Evolutionary conservation across 2,329 filamentous ascomycete genomes (phyloP).

Genomic region (Chalara sp.): DNA sequence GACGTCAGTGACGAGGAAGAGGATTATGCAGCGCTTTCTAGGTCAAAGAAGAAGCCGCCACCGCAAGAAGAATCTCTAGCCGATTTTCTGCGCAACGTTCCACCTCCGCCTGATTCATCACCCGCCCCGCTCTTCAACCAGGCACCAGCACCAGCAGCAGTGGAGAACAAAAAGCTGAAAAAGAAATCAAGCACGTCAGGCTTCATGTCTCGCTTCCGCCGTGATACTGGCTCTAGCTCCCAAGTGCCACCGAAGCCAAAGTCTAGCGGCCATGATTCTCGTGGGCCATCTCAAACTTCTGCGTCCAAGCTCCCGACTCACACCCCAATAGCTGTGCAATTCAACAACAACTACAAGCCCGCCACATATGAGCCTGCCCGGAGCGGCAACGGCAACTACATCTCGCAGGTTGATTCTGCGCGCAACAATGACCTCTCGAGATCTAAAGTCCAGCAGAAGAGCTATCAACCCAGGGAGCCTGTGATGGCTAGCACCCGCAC

Average conservation of each 20-base stretch:
- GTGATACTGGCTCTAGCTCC: constrained; percentile 25
- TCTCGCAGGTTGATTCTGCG: constrained; percentile 15
- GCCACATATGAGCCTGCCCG: constrained; percentile 31
- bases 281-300: constrained; percentile 22
- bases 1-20: constrained; percentile 53
- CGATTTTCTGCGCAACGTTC: constrained; percentile 65
- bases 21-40: constrained; percentile 18
- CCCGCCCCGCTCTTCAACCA: constrained; percentile 15
- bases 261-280: constrained; percentile 22
- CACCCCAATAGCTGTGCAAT: constrained; percentile 29
- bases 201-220: constrained; percentile 52
- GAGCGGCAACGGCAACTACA: constrained; percentile 10
- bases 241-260: constrained; percentile 28
- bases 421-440: constrained; percentile 5
- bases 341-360: constrained; percentile 49
- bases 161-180: constrained; percentile 34
- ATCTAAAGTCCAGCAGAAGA: constrained; percentile 40
- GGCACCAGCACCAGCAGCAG: constrained; percentile 6
- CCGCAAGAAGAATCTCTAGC: constrained; percentile 58
- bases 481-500: constrained; percentile 34
- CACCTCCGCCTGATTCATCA: constrained; percentile 51
- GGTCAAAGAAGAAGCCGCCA: constrained; percentile 12
- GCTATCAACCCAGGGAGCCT: constrained; percentile 33
- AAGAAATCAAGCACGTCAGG: constrained; percentile 60
- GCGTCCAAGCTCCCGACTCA: constrained; percentile 25